Base-by-base conservation (phyloP, 2,329 filamentous ascomycete genomes). In the Ophiostoma ulmi region DNA sequence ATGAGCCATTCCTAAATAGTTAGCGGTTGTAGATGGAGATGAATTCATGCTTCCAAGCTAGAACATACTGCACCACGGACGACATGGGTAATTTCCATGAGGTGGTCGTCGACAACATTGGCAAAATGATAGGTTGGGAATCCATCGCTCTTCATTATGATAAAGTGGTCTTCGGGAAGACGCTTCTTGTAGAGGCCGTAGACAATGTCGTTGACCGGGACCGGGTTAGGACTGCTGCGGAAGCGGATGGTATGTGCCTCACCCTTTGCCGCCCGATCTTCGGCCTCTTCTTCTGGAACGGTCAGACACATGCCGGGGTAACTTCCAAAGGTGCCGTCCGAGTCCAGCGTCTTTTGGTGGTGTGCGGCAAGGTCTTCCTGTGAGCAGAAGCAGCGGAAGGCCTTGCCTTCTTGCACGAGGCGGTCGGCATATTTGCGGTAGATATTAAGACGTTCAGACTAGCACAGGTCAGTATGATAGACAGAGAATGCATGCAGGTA, bases 61-160 rank as follows among this genome's bases (percentile, higher is more conserved):
- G 26, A 22, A 38, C 85, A 76, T 80, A 91, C 90, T 36, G 91
- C 90, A 69, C 94, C 95, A 61, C 95, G 89, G 72, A 99, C 91
- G 17, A 99, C 95, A 79, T 98, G 94, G 0, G 94, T 97, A 75
- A 99, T 96, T 72, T 92, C 83, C 95, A 99, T 99, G 72, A 91
- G 83, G 78, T 97, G 92, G 77, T 99, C 95, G 77, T 99, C 95
- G 5, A 99, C 90, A 10, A 99, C 94, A 77, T 98, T 99, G 5
- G 95, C 95, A 73, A 99, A 90, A 79, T 99, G 95, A 77, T 99
- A 99, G 0, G 96, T 99, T 0, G 95, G 95, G 74, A 91, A 91
- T 0, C 93, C 94, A 78, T 99, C 95, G 0, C 89, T 90, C 79
- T 99, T 99, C 72, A 97, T 83, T 58, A 99, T 83, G 72, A 99